phyloP scores from a whole-genome alignment of 768 basidiomycete species.

The Inosperma sp. region DNA sequence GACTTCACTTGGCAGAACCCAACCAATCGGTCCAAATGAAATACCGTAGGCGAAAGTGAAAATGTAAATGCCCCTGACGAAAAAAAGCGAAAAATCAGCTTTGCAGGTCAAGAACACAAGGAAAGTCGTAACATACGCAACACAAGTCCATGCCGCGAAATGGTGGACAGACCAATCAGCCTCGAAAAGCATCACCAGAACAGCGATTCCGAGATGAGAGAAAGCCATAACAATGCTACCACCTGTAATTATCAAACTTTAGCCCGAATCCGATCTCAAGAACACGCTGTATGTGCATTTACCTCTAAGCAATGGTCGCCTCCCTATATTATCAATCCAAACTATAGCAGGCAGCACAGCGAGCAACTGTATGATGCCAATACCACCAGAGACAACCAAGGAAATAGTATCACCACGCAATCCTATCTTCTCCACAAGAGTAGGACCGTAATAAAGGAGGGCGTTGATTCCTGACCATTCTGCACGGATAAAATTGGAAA shows the following conservation, averaged over 20 bases:
- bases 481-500: constrained; percentile 23
- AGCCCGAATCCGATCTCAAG: not conserved
- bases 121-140: constrained; percentile 43
- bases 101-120: not conserved
- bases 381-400: constrained; percentile 70
- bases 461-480: constrained; percentile 90
- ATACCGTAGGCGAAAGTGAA: constrained; percentile 78
- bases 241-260: constrained; percentile 17
- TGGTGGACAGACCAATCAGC: constrained; percentile 56
- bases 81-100: not conserved
- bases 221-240: constrained; percentile 62
- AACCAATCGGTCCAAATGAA: constrained; percentile 75
- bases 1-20: constrained; percentile 82
- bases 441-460: constrained; percentile 77
- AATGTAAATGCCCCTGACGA: constrained; percentile 62
- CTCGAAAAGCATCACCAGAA: constrained; percentile 53
- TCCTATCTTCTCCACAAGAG: constrained; percentile 60
- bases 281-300: constrained; percentile 1
- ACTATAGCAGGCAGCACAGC: constrained; percentile 71
- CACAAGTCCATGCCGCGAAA: constrained; percentile 62
- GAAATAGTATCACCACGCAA: constrained; percentile 54
- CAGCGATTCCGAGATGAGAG: constrained; percentile 61
- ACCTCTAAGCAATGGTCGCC: constrained; percentile 26
- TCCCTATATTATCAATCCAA: constrained; percentile 63
- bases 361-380: constrained; percentile 73